Base-by-base conservation (phyloP, 1,284 basidiomycete species). In the Ganoderma lucidum region DNA sequence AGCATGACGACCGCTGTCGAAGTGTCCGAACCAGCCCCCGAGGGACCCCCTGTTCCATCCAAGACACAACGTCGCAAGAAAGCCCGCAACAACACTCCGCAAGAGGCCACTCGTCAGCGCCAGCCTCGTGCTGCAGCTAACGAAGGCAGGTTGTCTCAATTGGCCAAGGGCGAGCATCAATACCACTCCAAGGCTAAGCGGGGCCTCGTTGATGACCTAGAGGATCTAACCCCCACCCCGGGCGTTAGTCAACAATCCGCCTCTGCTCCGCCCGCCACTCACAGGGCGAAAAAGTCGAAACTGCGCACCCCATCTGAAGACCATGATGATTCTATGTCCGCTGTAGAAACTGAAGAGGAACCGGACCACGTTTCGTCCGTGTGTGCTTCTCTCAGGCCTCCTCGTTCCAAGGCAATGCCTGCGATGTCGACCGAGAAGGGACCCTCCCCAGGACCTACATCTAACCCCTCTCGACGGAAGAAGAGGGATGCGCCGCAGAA, bases 131-230 rank as follows among this genome's bases (percentile, higher is more conserved):
- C 41, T 5, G 68, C 68, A 15, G 28, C 68, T 1, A 60, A 69
- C 19, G 17, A 41, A 17, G 35, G 61, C 37, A 61, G 61, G 6
- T 30, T 69, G 35, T 56, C 67, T 14, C 5, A 30, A 8, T 17
- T 69, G 23, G 45, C 55, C 2, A 48, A 60, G 30, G 37, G n/a
- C 12, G 68, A 71, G 42, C 17, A 23, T 3, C n/a, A 6, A 15
- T 65, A 65, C 32, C 59, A 67, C 37, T 42, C 55, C 2, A 44
- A 66, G 10, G 15, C 42, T n/a, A 71, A 71, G 62, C 68, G 68
- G 35, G 30, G 39, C 12, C 55, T 39, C 58, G 64, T 61, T 12
- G 45, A 19, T 6, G 60, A 56, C 23, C 41, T 42, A 3, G 32
- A 55, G 42, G 62, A 48, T 8, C 53, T 23, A 23, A 3, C 8